phyloP scores from a whole-genome alignment of 2,329 filamentous ascomycete species.

The Penicillium aurantiogriseum region DNA sequence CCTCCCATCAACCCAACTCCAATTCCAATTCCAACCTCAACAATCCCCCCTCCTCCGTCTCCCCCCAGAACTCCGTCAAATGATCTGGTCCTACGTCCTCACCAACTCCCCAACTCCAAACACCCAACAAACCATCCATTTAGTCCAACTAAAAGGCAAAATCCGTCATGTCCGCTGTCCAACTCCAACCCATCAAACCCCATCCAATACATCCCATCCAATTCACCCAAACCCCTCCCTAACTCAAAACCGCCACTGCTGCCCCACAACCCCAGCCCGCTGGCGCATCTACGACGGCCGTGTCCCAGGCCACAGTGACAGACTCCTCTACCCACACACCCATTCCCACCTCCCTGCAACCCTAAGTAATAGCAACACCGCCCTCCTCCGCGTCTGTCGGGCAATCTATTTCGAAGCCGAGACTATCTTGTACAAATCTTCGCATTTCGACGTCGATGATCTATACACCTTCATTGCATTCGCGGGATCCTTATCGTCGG shows the following conservation, averaged over 20 bases:
- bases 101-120: conserved; percentile 13
- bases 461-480: conserved; percentile 40
- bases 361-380: conserved; percentile 25
- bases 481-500: conserved; percentile 21
- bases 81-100: conserved; percentile 41
- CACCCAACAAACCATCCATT: conserved; percentile 29
- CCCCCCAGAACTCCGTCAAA: conserved; percentile 39
- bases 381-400: conserved; percentile 35
- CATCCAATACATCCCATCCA: neutral
- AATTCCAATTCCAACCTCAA: conserved; percentile 10
- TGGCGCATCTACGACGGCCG: conserved; percentile 29
- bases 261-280: conserved; percentile 32
- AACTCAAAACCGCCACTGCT: conserved; percentile 34
- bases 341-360: conserved; percentile 24
- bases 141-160: conserved; percentile 37
- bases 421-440: conserved; percentile 29
- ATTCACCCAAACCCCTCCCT: conserved; percentile 18
- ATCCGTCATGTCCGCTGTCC: conserved; percentile 37
- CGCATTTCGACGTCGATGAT: conserved; percentile 38
- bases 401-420: conserved; percentile 37
- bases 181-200: neutral
- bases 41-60: conserved; percentile 27
- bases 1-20: neutral
- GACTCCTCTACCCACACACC: conserved; percentile 38
- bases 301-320: conserved; percentile 18